Percentiles rank a stretch among this genome's conserved stretches.
Conservation (phyloP, 345 rosid species). For the Eucalyptus curtisii region DNA sequence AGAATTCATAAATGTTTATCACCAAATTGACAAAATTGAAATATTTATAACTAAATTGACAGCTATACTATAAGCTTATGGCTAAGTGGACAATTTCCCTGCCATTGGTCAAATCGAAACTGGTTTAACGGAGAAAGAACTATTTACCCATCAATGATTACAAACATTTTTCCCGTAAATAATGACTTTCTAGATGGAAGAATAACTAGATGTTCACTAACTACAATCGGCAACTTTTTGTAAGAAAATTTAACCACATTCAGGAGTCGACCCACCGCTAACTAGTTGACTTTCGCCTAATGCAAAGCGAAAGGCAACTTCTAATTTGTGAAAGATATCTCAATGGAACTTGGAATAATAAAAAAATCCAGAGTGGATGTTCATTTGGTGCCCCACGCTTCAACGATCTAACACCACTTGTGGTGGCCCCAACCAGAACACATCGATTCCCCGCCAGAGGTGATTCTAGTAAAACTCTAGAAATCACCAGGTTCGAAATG, state of each 20-base stretch:
- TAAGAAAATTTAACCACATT: background rate
- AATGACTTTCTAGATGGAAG: background rate
- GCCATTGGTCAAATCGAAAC: background rate
- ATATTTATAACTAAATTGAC: background rate
- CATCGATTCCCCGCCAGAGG: background rate
- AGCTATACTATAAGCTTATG: background rate
- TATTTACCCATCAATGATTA: background rate
- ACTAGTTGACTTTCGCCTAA: background rate
- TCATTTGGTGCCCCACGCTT: background rate
- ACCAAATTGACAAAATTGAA: too few species aligned
- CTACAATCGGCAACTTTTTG: background rate
- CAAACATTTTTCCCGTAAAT: background rate
- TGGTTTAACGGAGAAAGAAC: background rate
- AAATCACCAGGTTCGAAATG: background rate
- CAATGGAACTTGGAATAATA: background rate
- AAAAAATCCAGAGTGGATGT: background rate
- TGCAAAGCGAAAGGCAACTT: background rate
- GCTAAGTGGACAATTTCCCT: background rate
- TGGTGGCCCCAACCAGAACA: background rate
- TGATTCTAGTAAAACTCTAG: background rate
- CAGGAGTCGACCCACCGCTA: background rate
- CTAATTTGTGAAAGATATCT: background rate
- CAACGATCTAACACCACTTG: background rate
- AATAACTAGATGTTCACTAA: background rate
- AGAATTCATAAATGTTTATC: background rate